Base-by-base conservation (phyloP, 1,139 yeast genomes). In the Meyerozyma athensensis region DNA sequence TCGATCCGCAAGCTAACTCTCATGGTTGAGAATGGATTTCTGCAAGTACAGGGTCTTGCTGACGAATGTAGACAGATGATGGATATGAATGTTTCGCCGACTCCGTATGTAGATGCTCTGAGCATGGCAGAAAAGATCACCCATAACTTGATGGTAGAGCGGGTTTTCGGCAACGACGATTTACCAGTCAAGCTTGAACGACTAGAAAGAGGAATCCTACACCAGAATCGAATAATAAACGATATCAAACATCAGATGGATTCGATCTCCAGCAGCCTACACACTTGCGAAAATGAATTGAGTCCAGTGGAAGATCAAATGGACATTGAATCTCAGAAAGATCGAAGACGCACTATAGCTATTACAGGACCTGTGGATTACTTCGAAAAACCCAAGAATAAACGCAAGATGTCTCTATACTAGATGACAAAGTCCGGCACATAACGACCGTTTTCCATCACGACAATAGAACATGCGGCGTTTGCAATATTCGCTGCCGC, bases 401-500 rank as follows among this genome's bases (percentile, higher is more conserved):
- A n/a, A 5, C 10, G 26, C 10, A 22, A 22, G 26, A 22, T 22
- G 26, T 22, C 26, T 22, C 26, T 22, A n/a, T 22, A 22, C 26
- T 22, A 22, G 26, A 2, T 5, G 26, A n/a, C n/a, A 22, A 22
- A n/a, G 26, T 22, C 12, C 28, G 28, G 28, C 28, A 24, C 13
- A 24, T 13, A 24, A 24, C 14, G 14, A 24, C 28, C 28, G 28
- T 24, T 24, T 24, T 9, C 28, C 14, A 8, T 24, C 28, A 24
- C 28, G 26, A 13, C 2, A 4, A 12, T 24, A 9, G 8, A 12
- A 13, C 28, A 24, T 24, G 28, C 28, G 14, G 14, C 28, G 28
- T 22, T 22, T 22, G 36, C 39, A 33, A 26, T 12, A 12, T 26
- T 13, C 33, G 34, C 33, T 24, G 16, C 26, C 28, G 26, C 17